A percentile compares a stretch with the other conserved stretches of the same genome.
phyloP scores from a whole-genome alignment of 805 yeast genomes.

The Komagataella phaffii region DNA sequence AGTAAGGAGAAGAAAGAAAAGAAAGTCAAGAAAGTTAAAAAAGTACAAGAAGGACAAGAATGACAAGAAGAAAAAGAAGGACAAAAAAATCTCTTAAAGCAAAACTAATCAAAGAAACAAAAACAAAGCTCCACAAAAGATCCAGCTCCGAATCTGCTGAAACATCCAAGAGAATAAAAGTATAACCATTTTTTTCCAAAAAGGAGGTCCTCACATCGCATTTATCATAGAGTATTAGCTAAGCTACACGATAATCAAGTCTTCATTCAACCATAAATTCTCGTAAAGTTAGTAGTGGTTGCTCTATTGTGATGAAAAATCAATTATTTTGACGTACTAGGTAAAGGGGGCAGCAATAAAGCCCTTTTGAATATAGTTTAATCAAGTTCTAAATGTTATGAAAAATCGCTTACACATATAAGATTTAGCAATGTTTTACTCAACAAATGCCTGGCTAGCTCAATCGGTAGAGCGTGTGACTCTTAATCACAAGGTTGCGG shows the following conservation, averaged over 20 bases:
- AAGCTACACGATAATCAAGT: not conserved
- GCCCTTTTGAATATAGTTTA: no score
- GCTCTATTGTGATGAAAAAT: no score
- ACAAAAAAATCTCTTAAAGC: conserved; percentile 3
- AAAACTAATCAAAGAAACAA: conserved; percentile 1
- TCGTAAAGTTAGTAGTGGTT: no score
- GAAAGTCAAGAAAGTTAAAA: conserved; percentile 8
- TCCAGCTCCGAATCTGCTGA: not conserved
- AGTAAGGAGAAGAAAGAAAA: conserved; percentile 10
- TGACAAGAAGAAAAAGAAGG: conserved; percentile 10
- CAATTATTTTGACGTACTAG: no score
- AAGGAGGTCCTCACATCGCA: not conserved
- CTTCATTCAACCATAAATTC: no score
- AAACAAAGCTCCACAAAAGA: not conserved
- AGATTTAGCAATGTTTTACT: not conserved
- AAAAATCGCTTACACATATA: no score
- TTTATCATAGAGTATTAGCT: not conserved
- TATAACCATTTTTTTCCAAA: no score
- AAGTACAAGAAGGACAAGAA: conserved; percentile 9
- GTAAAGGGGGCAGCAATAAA: no score
- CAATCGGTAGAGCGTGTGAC: conserved; percentile 1
- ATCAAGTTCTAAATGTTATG: no score
- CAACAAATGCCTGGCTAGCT: not conserved
- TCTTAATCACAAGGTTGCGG: conserved; percentile 1
- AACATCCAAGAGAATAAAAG: not conserved